Conservation (phyloP, 345 rosid species). For the Aethionema arabicum region DNA sequence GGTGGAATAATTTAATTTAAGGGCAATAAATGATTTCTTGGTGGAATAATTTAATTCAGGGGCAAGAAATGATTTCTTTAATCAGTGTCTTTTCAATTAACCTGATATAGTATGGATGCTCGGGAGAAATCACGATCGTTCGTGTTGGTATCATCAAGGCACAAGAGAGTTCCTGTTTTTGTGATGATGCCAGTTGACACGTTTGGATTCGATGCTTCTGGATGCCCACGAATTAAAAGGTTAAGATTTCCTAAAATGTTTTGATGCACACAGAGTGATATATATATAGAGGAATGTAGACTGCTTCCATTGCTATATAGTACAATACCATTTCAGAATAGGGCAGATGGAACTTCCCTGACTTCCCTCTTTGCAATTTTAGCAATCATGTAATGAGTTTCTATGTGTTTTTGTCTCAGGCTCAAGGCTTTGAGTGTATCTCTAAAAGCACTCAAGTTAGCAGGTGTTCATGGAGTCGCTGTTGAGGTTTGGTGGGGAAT, state of each 20-base stretch:
- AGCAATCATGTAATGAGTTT: conserved; percentile 17
- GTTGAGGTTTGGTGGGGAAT: conserved; percentile 79
- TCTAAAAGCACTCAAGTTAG: conserved; percentile 71
- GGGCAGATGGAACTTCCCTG: neutral
- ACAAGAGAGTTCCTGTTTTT: conserved; percentile 55
- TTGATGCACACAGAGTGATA: conserved; percentile 16
- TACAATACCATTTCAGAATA: conserved; percentile 12
- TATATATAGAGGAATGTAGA: neutral
- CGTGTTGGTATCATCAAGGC: conserved; percentile 53
- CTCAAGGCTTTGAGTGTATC: conserved; percentile 65
- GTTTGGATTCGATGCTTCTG: conserved; percentile 53
- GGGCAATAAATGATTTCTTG: conserved; percentile 16
- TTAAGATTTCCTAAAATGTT: conserved; percentile 20
- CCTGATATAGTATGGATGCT: conserved; percentile 57
- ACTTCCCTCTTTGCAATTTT: neutral
- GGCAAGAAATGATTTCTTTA: neutral
- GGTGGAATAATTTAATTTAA: no score
- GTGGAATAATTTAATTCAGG: conserved; percentile 17
- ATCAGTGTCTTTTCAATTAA: conserved; percentile 10
- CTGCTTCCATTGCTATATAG: conserved; percentile 1
- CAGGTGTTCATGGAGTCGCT: conserved; percentile 71
- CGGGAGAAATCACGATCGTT: conserved; percentile 53
- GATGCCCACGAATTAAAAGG: conserved; percentile 57
- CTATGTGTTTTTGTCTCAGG: conserved; percentile 46
- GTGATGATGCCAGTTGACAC: conserved; percentile 60